Percentiles rank a stretch among this genome's conserved stretches.
Conservation (phyloP, 2,329 filamentous ascomycete genomes). For the Aspergillus candidus region DNA sequence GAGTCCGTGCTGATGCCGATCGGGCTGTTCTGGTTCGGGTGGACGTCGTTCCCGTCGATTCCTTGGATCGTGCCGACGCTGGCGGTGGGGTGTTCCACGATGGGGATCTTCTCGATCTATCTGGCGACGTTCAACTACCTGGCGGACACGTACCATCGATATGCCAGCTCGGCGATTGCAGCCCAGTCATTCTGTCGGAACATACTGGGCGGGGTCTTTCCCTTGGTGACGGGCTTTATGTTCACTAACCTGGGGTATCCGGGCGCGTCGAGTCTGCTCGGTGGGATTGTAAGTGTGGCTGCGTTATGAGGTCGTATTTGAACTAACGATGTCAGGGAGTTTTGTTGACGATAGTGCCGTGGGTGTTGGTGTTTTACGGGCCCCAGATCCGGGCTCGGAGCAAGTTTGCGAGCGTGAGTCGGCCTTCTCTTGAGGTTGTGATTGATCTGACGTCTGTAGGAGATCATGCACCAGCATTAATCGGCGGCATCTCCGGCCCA, state of each 20-base stretch:
- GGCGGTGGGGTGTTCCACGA: constrained; percentile 64
- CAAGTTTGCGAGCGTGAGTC: constrained; percentile 60
- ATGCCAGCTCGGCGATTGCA: constrained; percentile 74
- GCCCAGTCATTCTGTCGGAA: constrained; percentile 83
- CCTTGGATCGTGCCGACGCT: constrained; percentile 67
- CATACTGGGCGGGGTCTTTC: constrained; percentile 69
- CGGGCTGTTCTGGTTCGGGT: constrained; percentile 72
- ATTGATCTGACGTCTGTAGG: constrained; percentile 3
- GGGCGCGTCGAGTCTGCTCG: constrained; percentile 65
- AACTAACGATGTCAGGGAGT: constrained; percentile 30
- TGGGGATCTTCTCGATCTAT: constrained; percentile 79
- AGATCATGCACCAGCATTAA: constrained; percentile 13
- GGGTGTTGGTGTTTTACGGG: constrained; percentile 73
- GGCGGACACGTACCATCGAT: constrained; percentile 75
- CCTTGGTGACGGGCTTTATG: constrained; percentile 64
- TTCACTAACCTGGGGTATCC: constrained; percentile 63
- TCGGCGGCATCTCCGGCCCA: constrained; percentile 2
- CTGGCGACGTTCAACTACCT: constrained; percentile 86
- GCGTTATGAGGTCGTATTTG: background rate
- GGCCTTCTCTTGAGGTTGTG: too few species aligned
- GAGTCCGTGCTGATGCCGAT: constrained; percentile 65
- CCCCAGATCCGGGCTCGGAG: constrained; percentile 68
- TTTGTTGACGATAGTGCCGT: constrained; percentile 68
- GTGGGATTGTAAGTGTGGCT: constrained; percentile 53
- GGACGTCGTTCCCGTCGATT: constrained; percentile 53